phyloP scores from a whole-genome alignment of 352 stramenopile genomes.

The Phytophthora sojae region DNA sequence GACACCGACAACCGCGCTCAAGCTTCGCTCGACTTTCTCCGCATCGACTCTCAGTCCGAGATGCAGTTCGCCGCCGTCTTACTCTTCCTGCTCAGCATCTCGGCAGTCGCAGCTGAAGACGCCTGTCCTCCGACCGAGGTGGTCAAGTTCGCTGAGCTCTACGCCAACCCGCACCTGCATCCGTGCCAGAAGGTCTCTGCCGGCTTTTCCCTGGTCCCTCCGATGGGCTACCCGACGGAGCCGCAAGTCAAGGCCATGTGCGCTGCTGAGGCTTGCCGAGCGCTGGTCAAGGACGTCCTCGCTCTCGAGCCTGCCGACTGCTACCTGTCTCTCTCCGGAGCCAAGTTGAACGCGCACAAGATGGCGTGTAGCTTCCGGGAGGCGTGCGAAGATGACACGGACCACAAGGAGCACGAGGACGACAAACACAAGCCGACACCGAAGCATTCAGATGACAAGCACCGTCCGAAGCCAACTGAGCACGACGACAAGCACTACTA shows the following conservation, averaged over 20 bases:
- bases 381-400: constrained; percentile 11
- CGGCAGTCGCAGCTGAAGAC: constrained; percentile 28
- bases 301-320: constrained; percentile 30
- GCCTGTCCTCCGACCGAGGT: constrained; percentile 31
- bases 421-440: neutral
- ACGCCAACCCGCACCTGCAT: constrained; percentile 37
- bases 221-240: constrained; percentile 28
- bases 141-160: constrained; percentile 38
- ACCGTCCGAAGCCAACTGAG: constrained; percentile 15
- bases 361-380: constrained; percentile 14
- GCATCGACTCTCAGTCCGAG: neutral
- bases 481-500: constrained; percentile 11
- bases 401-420: constrained; percentile 9
- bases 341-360: constrained; percentile 38
- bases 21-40: constrained; percentile 3
- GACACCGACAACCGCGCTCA: constrained; percentile 7
- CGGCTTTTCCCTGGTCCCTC: constrained; percentile 31
- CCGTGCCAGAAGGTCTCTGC: constrained; percentile 33
- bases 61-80: constrained; percentile 28
- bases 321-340: constrained; percentile 26
- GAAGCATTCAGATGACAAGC: neutral
- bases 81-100: constrained; percentile 25
- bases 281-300: constrained; percentile 32
- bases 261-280: constrained; percentile 19
- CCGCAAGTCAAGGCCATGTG: constrained; percentile 41